Percentiles rank a stretch among this genome's conserved stretches.
phyloP scores from a whole-genome alignment of 352 stramenopile genomes.

The Globisporangium abappressorium region DNA sequence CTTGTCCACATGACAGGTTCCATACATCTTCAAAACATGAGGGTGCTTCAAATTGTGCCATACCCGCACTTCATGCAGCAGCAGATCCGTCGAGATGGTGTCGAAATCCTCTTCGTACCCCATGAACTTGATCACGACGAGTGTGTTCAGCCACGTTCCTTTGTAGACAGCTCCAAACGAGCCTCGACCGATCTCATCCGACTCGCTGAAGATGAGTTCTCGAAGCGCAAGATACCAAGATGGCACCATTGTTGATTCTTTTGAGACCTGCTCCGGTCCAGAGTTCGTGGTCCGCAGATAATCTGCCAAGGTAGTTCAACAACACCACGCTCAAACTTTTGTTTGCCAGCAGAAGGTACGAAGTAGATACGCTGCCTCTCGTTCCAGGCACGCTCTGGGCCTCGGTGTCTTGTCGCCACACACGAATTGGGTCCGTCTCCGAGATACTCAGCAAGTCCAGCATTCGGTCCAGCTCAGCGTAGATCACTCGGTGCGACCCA shows the following conservation, averaged over 20 bases:
- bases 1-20: too few species aligned
- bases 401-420: not conserved
- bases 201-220: conserved; percentile 4
- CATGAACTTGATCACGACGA: conserved; percentile 17
- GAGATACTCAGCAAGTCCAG: conserved; percentile 6
- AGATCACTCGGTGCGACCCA: conserved; percentile 7
- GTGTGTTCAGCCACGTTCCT: conserved; percentile 6
- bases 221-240: conserved; percentile 1
- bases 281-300: not conserved
- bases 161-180: conserved; percentile 11
- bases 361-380: too few species aligned
- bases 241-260: not conserved
- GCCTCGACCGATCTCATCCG: conserved; percentile 1
- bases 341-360: too few species aligned
- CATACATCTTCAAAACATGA: too few species aligned
- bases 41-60: conserved; percentile 4
- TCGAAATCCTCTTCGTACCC: conserved; percentile 13
- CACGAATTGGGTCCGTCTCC: not conserved
- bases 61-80: conserved; percentile 12
- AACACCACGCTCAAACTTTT: too few species aligned
- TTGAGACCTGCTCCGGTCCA: not conserved
- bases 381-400: too few species aligned
- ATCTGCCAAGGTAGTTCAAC: not conserved
- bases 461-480: conserved; percentile 9
- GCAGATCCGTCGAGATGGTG: not conserved